A percentile compares a stretch with the other conserved stretches of the same genome.
Evolutionary conservation across 768 basidiomycete genomes (phyloP).

Genomic region (Gymnopilus dilepis): DNA sequence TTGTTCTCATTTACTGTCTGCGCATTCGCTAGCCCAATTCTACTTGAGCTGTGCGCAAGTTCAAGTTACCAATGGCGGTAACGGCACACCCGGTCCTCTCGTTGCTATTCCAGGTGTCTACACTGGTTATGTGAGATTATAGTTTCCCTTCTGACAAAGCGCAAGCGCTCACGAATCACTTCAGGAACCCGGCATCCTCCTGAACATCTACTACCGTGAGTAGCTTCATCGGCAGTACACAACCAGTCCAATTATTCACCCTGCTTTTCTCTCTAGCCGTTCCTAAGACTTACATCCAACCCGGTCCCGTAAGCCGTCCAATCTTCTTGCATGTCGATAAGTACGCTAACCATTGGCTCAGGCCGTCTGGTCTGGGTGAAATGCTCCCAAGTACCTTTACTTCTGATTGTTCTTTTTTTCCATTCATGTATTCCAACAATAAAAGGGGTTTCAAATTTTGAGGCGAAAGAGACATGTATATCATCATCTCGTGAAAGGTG

Average conservation of each 20-base stretch:
- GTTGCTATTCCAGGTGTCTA: constrained; percentile 30
- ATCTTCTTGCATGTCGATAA: neutral
- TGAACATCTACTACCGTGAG: constrained; percentile 33
- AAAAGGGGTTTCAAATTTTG: neutral
- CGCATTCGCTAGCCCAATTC: constrained; percentile 38
- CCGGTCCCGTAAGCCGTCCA: constrained; percentile 26
- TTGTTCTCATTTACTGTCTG: neutral
- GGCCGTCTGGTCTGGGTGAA: constrained; percentile 30
- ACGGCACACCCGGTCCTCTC: constrained; percentile 25
- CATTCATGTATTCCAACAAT: neutral
- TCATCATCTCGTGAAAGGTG: too few species aligned
- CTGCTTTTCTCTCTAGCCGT: constrained; percentile 19
- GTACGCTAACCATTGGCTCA: neutral
- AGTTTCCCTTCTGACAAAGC: neutral
- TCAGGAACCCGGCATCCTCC: constrained; percentile 30
- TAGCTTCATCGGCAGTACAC: neutral
- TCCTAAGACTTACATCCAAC: constrained; percentile 27
- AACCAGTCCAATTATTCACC: neutral
- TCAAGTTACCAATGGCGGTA: constrained; percentile 45
- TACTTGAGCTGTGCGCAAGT: constrained; percentile 46
- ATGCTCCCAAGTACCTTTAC: neutral
- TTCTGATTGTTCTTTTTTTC: too few species aligned
- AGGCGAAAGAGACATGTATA: too few species aligned
- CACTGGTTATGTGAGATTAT: constrained; percentile 23
- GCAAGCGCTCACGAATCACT: neutral